Conservation (phyloP, 495 filamentous ascomycete species). For the Cryomyces minteri region DNA sequence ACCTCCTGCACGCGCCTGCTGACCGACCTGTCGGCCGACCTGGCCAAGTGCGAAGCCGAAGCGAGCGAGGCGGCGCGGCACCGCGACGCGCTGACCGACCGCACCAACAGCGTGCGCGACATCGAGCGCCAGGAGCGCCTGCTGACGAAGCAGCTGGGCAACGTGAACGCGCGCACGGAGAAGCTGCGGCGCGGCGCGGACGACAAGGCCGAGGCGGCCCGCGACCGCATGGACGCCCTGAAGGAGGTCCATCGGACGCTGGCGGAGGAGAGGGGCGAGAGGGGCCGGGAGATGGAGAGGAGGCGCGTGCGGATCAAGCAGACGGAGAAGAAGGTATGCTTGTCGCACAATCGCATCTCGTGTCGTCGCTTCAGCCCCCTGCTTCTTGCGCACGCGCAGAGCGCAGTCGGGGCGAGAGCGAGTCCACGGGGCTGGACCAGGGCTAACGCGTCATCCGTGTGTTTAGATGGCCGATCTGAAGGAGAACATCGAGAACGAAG, state of each 20-base stretch:
- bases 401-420: no score
- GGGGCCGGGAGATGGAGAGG: constrained; percentile 78
- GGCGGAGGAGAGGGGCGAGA: constrained; percentile 67
- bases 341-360: not conserved
- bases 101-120: constrained; percentile 74
- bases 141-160: constrained; percentile 63
- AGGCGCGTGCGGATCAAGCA: constrained; percentile 85
- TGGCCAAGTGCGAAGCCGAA: constrained; percentile 83
- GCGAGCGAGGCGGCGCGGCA: constrained; percentile 58
- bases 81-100: constrained; percentile 69
- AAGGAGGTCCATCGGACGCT: constrained; percentile 61
- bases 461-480: constrained; percentile 85
- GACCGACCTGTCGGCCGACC: constrained; percentile 65
- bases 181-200: constrained; percentile 56
- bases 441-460: no score
- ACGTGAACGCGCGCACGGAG: constrained; percentile 72
- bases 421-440: no score
- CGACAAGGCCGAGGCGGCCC: constrained; percentile 61
- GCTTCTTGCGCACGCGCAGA: no score
- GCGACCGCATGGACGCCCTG: constrained; percentile 79
- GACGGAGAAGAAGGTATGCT: constrained; percentile 87
- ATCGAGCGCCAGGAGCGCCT: constrained; percentile 74
- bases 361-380: no score
- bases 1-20: constrained; percentile 71
- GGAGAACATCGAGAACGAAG: constrained; percentile 89